Conservation (phyloP, 2,329 filamentous ascomycete species). For the Hypoxylon sp. region DNA sequence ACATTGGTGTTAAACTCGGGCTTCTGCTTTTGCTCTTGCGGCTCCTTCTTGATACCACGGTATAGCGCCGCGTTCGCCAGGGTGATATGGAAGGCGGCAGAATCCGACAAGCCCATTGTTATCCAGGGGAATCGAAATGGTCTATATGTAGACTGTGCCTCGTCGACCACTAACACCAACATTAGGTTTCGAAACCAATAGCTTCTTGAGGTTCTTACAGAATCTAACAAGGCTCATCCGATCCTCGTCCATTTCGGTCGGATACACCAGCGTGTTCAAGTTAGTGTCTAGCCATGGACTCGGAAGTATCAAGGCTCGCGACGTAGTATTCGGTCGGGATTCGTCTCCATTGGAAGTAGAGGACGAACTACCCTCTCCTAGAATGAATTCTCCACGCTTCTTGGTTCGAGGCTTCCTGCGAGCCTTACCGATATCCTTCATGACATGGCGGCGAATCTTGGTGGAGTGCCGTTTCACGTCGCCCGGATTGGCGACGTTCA, state of each 20-base stretch:
- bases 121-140: slow-evolving; percentile 51
- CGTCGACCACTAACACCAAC: slow-evolving; percentile 43
- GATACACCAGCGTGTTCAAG: slow-evolving; percentile 44
- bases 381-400: slow-evolving; percentile 30
- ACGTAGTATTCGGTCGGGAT: not conserved
- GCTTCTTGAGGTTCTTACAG: slow-evolving; percentile 37
- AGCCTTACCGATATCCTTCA: slow-evolving; percentile 54
- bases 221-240: slow-evolving; percentile 44
- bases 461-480: slow-evolving; percentile 52
- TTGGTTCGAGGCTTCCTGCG: slow-evolving; percentile 47
- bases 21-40: slow-evolving; percentile 17
- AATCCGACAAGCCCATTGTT: slow-evolving; percentile 48
- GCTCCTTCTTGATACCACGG: slow-evolving; percentile 32
- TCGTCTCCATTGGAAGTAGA: slow-evolving; percentile 1
- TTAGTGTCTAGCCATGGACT: slow-evolving; percentile 38
- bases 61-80: slow-evolving; percentile 49
- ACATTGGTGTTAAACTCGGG: slow-evolving; percentile 38
- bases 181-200: slow-evolving; percentile 26
- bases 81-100: slow-evolving; percentile 51
- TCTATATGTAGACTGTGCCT: slow-evolving; percentile 41
- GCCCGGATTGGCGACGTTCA: slow-evolving; percentile 48
- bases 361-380: slow-evolving; percentile 22
- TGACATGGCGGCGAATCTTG: slow-evolving; percentile 52
- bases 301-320: slow-evolving; percentile 18
- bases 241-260: slow-evolving; percentile 50